Percentiles rank a stretch among this genome's conserved stretches.
These are phyloP conservation scores for Diaporthe sp. DNA, from an alignment of 2,329 filamentous ascomycete species.

Conservation along the genomic window DNA sequence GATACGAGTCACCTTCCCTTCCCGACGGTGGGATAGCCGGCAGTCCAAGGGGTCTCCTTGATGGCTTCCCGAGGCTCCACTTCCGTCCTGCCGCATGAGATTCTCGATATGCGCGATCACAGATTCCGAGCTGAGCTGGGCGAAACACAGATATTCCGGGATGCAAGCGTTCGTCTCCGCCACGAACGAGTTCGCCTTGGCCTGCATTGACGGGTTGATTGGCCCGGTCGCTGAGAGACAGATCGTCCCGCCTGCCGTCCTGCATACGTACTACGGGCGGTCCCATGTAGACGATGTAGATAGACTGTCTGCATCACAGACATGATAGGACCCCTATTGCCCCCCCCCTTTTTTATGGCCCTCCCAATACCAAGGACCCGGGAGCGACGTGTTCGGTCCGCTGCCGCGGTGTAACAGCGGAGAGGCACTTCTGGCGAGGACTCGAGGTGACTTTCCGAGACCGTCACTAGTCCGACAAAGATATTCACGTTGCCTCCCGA, in stretches of 20 bases:
- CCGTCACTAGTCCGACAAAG: background rate
- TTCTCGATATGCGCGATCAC: slow-evolving; percentile 34
- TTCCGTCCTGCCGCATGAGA: slow-evolving; percentile 27
- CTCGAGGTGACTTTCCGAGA: slow-evolving; percentile 37
- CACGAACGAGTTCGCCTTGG: slow-evolving; percentile 31
- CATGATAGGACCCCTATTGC: slow-evolving; percentile 20
- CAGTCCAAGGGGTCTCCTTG: slow-evolving; percentile 35
- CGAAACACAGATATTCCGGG: slow-evolving; percentile 25
- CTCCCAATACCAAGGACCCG: slow-evolving; percentile 34
- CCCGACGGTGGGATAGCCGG: background rate
- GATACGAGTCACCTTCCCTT: slow-evolving; percentile 30
- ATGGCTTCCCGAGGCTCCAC: slow-evolving; percentile 33
- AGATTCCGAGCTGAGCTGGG: slow-evolving; percentile 30
- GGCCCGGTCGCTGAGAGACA: slow-evolving; percentile 21
- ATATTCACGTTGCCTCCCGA: background rate
- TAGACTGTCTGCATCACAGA: background rate
- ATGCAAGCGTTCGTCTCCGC: slow-evolving; percentile 29
- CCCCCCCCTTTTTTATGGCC: background rate
- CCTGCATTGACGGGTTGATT: slow-evolving; percentile 31
- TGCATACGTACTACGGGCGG: slow-evolving; percentile 16
- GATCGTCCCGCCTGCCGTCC: slow-evolving; percentile 29
- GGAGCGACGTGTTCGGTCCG: slow-evolving; percentile 38
- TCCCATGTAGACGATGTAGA: slow-evolving; percentile 5
- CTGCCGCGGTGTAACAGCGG: slow-evolving; percentile 40
- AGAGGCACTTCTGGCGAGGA: slow-evolving; percentile 31